A percentile compares a stretch with the other conserved stretches of the same genome.
Conservation (phyloP, 169 alveolate species). For the Condylostoma magnum region DNA sequence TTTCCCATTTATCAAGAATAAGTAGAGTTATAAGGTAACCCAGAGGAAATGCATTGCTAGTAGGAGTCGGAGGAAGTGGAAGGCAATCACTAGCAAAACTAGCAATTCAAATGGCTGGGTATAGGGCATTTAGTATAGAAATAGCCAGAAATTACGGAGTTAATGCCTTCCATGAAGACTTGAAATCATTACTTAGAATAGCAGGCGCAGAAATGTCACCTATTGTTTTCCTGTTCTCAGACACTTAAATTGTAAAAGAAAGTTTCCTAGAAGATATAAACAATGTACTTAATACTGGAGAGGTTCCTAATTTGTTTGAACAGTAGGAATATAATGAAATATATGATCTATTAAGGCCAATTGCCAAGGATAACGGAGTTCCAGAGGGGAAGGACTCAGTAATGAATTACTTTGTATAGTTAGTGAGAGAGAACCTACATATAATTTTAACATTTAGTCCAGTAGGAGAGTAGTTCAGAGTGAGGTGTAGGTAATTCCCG, state of each 20-base stretch:
- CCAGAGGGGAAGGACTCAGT: conserved; percentile 84
- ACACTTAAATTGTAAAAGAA: conserved; percentile 88
- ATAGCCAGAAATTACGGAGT: conserved; percentile 82
- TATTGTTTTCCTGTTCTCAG: conserved; percentile 86
- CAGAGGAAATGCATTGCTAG: conserved; percentile 86
- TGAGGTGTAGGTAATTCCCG: conserved; percentile 88
- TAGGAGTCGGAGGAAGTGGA: conserved; percentile 92
- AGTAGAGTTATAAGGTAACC: conserved; percentile 81
- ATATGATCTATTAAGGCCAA: conserved; percentile 73
- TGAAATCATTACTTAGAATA: conserved; percentile 75
- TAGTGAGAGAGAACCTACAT: conserved; percentile 84
- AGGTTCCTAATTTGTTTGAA: conserved; percentile 92
- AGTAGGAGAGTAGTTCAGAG: conserved; percentile 86
- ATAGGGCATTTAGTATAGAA: conserved; percentile 75
- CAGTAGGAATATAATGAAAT: conserved; percentile 84
- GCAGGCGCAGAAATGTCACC: conserved; percentile 81
- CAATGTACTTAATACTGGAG: conserved; percentile 91
- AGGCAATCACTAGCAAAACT: conserved; percentile 83
- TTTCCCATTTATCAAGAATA: conserved; percentile 79
- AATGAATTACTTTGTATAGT: conserved; percentile 66
- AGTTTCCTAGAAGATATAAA: conserved; percentile 91
- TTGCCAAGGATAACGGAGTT: conserved; percentile 86
- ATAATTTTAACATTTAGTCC: conserved; percentile 87
- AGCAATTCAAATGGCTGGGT: conserved; percentile 68
- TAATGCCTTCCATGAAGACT: conserved; percentile 83